Base-by-base conservation (phyloP, 1,284 basidiomycete species). In the Fomitopsis palustris region DNA sequence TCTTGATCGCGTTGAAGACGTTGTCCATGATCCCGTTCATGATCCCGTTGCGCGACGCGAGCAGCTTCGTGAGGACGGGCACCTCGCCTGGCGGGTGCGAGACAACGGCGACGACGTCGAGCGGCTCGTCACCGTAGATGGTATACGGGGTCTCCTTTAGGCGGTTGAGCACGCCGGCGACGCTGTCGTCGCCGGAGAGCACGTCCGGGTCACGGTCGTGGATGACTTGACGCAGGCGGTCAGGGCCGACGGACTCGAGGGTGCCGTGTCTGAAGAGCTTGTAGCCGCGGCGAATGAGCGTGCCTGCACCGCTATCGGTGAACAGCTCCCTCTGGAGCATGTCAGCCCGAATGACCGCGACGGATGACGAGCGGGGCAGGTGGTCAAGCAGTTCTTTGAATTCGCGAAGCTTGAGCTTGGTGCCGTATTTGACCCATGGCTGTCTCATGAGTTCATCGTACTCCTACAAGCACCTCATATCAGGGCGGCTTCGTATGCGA, bases 361-460 rank as follows among this genome's bases (percentile, higher is more conserved):
- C 96, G 47, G 95, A 98, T 21, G 96, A 98, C 3, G 97, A 93
- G 65, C 97, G 95, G 33, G 97, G 96, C 61, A 99, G 93, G 77
- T 97, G 92, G 75, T 99, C 97, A 57, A 99, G 87, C 51, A 99
- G 87, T 74, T 99, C 96, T 79, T 99, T 99, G 84, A 99, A 98
- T 77, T 99, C 96, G 66, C 96, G 91, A 55, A 99, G 84, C 80
- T 99, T 99, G 77, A 99, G 92, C 78, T 99, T 99, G 67, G 97
- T 99, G 65, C 96, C 96, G 73, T 89, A 98, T 77, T 98, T 98
- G 78, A 99, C 96, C 96, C 97, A 99, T n/a, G 95, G 86, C 78
- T 98, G 90, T 74, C 96, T 97, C 95, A 99, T 95, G 61, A 99
- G 85, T 42, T 85, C 84, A 66, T 97, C 93, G 76, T 98, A 99